Conservation (phyloP, 495 filamentous ascomycete species). For the Xylaria venustula region DNA sequence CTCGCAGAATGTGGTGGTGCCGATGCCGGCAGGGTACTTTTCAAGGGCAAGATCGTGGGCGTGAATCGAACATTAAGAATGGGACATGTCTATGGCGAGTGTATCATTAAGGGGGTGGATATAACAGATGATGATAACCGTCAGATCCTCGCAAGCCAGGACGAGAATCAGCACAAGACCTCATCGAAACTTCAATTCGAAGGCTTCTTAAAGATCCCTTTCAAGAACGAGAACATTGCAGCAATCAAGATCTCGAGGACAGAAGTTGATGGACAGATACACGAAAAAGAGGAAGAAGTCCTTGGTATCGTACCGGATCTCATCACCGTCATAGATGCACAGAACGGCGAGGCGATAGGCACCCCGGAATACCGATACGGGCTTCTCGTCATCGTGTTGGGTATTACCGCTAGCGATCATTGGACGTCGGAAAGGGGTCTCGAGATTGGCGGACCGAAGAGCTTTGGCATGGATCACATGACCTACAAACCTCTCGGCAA, state of each 20-base stretch:
- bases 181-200: conserved; percentile 21
- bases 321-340: conserved; percentile 59
- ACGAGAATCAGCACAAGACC: too few species aligned
- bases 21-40: conserved; percentile 52
- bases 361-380: conserved; percentile 63
- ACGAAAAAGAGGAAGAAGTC: conserved; percentile 42
- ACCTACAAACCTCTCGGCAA: conserved; percentile 47
- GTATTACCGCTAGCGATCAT: conserved; percentile 54
- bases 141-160: neutral
- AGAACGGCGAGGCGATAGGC: conserved; percentile 59
- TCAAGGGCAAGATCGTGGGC: conserved; percentile 59
- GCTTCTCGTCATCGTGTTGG: conserved; percentile 54
- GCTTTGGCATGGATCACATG: conserved; percentile 51
- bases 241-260: conserved; percentile 38
- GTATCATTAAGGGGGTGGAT: conserved; percentile 50
- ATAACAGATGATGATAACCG: conserved; percentile 24
- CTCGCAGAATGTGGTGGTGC: conserved; percentile 55
- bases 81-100: conserved; percentile 55
- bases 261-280: conserved; percentile 16
- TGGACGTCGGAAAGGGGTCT: conserved; percentile 56
- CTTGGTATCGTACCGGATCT: conserved; percentile 61
- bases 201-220: conserved; percentile 54
- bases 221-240: conserved; percentile 66
- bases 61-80: conserved; percentile 55
- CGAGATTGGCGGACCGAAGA: conserved; percentile 51